phyloP scores from a whole-genome alignment of 2,329 filamentous ascomycete genomes.

The Ascochyta clinopodiicola region DNA sequence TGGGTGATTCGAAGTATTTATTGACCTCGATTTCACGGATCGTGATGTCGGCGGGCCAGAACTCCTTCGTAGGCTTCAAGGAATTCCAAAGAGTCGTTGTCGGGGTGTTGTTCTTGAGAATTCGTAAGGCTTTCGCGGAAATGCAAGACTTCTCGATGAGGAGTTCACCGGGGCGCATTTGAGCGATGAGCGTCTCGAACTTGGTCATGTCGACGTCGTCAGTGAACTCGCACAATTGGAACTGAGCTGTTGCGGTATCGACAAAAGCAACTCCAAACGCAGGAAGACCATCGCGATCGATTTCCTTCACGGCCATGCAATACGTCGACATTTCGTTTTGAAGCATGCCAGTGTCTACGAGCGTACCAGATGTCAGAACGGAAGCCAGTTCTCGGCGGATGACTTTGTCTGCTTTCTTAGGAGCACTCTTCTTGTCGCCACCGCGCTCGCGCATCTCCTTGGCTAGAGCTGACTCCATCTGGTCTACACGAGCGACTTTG shows the following conservation, averaged over 20 bases:
- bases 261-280: slow-evolving; percentile 93
- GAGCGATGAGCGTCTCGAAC: slow-evolving; percentile 95
- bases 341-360: slow-evolving; percentile 95
- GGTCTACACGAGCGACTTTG: slow-evolving; percentile 96
- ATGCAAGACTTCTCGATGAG: slow-evolving; percentile 83
- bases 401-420: slow-evolving; percentile 78
- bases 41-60: slow-evolving; percentile 85
- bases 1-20: slow-evolving; percentile 75
- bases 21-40: slow-evolving; percentile 80
- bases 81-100: slow-evolving; percentile 96
- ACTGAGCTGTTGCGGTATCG: slow-evolving; percentile 94
- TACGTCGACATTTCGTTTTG: slow-evolving; percentile 98
- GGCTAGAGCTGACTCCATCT: slow-evolving; percentile 92
- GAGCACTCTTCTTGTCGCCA: slow-evolving; percentile 58
- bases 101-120: slow-evolving; percentile 93
- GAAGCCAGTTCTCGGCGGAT: slow-evolving; percentile 90
- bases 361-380: slow-evolving; percentile 87
- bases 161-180: slow-evolving; percentile 86
- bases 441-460: slow-evolving; percentile 99
- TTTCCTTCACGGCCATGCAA: slow-evolving; percentile 87
- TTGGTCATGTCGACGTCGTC: slow-evolving; percentile 94
- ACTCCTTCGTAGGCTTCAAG: slow-evolving; percentile 84
- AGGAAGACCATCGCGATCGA: slow-evolving; percentile 72
- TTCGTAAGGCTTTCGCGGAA: slow-evolving; percentile 87
- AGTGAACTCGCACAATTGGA: slow-evolving; percentile 88